Base-by-base conservation (phyloP, 2,329 filamentous ascomycete genomes). In the Periglandula ipomoeae region DNA sequence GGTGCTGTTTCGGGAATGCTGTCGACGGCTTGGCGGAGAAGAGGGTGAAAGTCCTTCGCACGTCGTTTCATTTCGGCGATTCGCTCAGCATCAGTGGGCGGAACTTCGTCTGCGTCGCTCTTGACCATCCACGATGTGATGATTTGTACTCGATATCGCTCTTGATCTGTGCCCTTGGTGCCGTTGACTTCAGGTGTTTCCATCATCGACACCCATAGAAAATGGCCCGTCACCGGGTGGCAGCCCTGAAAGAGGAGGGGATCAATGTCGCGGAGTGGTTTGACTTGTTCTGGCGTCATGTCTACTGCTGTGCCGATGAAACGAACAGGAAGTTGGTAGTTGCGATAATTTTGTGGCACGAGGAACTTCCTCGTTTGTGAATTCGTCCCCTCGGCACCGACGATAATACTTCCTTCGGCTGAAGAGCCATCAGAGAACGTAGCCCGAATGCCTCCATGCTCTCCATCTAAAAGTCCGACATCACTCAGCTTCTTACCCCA, bases 241-340 rank as follows among this genome's bases (percentile, higher is more conserved):
- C 70, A 66, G 3, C 73, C 76, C 50, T 78, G 73, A 56, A 80
- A 76, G 22, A 79, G 70, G 37, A 74, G 67, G 0, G 75, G 75
- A 50, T 80, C 75, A 23, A 79, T 68, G 1, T 62, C 64, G n/a
- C 68, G 64, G 7, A 75, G 61, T 6, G 65, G 55, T 62, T 57
- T 53, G 65, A 56, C 60, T 64, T 68, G 55, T 53, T 65, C 59
- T 20, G 65, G 59, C 1, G 62, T 67, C 50, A 73, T 59, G 44
- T 66, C 57, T 1, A 67, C 56, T 4, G 64, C 61, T 2, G 63
- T 63, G 5, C 70, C 70, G 19, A 69, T 53, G 44, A 72, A 55
- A 19, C 63, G 62, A 11, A 69, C 61, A 0, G 69, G 65, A 2
- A 74, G 57, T 32, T 51, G 56, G 13, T 57, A 58, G 48, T 67